These are phyloP conservation scores for Azolla pinnata DNA, from an alignment of 75 land plant species.

Conservation along the genomic window DNA sequence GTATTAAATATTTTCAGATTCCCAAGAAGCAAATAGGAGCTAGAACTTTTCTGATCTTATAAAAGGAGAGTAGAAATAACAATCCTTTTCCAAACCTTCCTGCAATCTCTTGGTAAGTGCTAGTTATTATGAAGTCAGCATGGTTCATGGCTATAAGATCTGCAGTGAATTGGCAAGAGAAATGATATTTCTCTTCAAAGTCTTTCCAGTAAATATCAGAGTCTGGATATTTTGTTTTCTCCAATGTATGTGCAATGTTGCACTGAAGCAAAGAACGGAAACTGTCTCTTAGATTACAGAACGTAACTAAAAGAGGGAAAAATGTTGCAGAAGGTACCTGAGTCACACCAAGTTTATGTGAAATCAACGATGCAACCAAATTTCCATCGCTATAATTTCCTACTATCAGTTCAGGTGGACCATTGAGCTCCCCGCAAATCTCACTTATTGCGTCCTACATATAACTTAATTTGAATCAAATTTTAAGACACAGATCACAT, in stretches of 20 bases:
- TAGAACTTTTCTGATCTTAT: no score
- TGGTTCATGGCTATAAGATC: constrained; percentile 84
- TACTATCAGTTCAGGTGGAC: constrained; percentile 53
- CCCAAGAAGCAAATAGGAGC: no score
- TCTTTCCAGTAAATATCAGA: constrained; percentile 74
- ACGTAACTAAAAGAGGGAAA: neutral
- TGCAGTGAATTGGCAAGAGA: constrained; percentile 87
- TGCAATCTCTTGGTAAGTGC: constrained; percentile 91
- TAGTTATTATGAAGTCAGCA: constrained; percentile 80
- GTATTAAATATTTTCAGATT: no score
- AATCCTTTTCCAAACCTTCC: constrained; percentile 53
- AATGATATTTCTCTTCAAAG: constrained; percentile 72
- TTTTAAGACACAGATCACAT: no score
- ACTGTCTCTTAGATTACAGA: no score
- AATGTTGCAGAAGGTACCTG: constrained; percentile 29
- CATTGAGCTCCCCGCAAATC: constrained; percentile 37
- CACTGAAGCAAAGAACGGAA: constrained; percentile 47
- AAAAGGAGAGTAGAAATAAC: no score
- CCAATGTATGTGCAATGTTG: constrained; percentile 86
- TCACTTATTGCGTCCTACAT: constrained; percentile 55
- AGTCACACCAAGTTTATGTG: constrained; percentile 40
- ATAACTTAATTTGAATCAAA: no score
- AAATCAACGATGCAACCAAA: constrained; percentile 51
- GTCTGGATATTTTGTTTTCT: constrained; percentile 89
- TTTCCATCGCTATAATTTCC: constrained; percentile 76